Percentiles rank a stretch among this genome's conserved stretches.
Evolutionary conservation across 2,329 filamentous ascomycete species (phyloP).

Genomic region (Xylaria sp.): DNA sequence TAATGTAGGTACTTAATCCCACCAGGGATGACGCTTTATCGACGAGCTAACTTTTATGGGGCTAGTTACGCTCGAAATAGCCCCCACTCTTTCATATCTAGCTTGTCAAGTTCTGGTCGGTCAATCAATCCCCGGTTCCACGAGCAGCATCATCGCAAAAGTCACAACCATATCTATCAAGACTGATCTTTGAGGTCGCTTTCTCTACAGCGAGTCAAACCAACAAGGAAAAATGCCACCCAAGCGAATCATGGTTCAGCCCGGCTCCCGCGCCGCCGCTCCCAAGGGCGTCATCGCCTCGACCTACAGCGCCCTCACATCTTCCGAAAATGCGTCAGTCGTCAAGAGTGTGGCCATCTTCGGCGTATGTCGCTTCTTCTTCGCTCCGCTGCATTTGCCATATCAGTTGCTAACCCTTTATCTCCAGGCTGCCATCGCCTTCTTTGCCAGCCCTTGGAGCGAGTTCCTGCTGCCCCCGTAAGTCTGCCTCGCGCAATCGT

Average conservation of each 20-base stretch:
- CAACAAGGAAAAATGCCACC: slow-evolving; percentile 65
- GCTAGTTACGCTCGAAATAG: no score
- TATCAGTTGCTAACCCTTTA: neutral
- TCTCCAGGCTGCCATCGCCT: slow-evolving; percentile 69
- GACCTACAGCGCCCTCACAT: slow-evolving; percentile 71
- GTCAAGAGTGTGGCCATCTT: slow-evolving; percentile 75
- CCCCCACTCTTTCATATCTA: slow-evolving; percentile 18
- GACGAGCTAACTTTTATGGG: neutral
- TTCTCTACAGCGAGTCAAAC: neutral
- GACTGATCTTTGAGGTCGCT: neutral
- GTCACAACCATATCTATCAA: neutral
- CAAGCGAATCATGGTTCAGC: slow-evolving; percentile 67
- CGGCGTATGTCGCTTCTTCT: slow-evolving; percentile 63
- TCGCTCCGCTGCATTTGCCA: neutral
- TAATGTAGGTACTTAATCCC: neutral
- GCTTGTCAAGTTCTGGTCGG: neutral
- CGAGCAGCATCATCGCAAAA: slow-evolving; percentile 7
- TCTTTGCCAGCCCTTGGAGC: slow-evolving; percentile 74
- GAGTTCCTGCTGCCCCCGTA: slow-evolving; percentile 74
- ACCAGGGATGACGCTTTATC: slow-evolving; percentile 1
- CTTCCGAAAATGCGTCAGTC: slow-evolving; percentile 74
- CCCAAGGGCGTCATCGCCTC: slow-evolving; percentile 65
- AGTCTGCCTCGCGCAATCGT: slow-evolving; percentile 41
- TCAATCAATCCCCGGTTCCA: neutral
- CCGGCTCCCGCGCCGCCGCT: slow-evolving; percentile 55